Evolutionary conservation across 805 yeast species (phyloP).

Genomic region (Candida sonorensis): DNA sequence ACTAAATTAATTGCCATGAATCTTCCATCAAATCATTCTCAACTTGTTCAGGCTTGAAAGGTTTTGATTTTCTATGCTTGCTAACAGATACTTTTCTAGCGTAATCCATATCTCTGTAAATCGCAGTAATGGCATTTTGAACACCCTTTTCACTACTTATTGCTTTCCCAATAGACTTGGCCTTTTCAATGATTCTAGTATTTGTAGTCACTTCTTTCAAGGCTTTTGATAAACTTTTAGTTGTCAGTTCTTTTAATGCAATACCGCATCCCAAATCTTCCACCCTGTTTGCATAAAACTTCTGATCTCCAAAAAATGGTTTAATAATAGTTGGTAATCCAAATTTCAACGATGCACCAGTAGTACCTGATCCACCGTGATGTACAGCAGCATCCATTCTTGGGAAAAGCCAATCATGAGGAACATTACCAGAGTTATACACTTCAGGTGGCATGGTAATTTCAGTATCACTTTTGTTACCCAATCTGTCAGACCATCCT

Average conservation of each 20-base stretch:
- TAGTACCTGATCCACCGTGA: slow-evolving; percentile 96
- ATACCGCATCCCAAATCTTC: slow-evolving; percentile 88
- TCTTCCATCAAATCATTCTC: slow-evolving; percentile 19
- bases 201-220: slow-evolving; percentile 62
- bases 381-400: slow-evolving; percentile 91
- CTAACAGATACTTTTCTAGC: slow-evolving; percentile 50
- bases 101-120: slow-evolving; percentile 77
- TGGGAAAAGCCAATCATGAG: slow-evolving; percentile 94
- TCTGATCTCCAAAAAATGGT: slow-evolving; percentile 96
- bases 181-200: slow-evolving; percentile 59
- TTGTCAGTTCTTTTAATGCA: slow-evolving; percentile 59
- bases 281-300: slow-evolving; percentile 80
- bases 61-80: slow-evolving; percentile 30
- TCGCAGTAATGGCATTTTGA: slow-evolving; percentile 60
- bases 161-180: slow-evolving; percentile 51
- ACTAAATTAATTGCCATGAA: slow-evolving; percentile 24
- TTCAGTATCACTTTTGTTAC: slow-evolving; percentile 32
- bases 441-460: slow-evolving; percentile 58
- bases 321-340: slow-evolving; percentile 88
- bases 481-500: slow-evolving; percentile 86
- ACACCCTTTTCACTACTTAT: slow-evolving; percentile 81
- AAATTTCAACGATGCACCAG: slow-evolving; percentile 82
- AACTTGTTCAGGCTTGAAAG: slow-evolving; percentile 6
- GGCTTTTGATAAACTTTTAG: slow-evolving; percentile 57
- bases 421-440: slow-evolving; percentile 63